Percentiles rank a stretch among this genome's conserved stretches.
These are phyloP conservation scores for Erythrobasidium yunnanense DNA, from an alignment of 768 basidiomycete genomes.

Conservation along the genomic window DNA sequence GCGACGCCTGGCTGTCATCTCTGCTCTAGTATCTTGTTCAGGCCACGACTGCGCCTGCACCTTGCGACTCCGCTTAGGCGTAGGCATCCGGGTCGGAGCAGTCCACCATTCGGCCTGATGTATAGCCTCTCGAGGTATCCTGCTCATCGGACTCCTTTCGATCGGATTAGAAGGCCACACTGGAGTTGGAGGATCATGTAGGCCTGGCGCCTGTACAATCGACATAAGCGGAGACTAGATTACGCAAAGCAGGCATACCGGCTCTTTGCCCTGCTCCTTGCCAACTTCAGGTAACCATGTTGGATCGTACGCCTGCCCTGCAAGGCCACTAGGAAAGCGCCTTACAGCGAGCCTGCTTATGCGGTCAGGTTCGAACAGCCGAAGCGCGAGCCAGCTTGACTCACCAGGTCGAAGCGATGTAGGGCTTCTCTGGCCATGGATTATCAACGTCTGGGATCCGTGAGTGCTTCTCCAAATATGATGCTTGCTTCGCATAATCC, in stretches of 20 bases:
- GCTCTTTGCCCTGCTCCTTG: background rate
- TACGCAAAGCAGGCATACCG: background rate
- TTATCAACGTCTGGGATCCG: background rate
- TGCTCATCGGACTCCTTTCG: background rate
- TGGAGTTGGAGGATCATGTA: constrained; percentile 26
- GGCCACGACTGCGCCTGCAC: background rate
- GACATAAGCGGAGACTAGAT: background rate
- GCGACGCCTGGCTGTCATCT: constrained; percentile 16
- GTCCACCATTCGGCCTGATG: background rate
- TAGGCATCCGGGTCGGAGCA: background rate
- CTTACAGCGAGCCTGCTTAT: background rate
- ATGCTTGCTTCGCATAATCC: background rate
- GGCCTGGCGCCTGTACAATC: constrained; percentile 1
- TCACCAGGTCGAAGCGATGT: constrained; percentile 8
- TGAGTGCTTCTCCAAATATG: background rate
- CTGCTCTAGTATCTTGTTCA: background rate
- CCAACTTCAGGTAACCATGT: constrained; percentile 6
- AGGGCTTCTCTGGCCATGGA: constrained; percentile 29
- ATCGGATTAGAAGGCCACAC: background rate
- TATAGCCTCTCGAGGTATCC: background rate
- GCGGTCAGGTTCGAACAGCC: background rate
- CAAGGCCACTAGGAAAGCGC: constrained; percentile 12
- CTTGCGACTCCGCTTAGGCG: background rate
- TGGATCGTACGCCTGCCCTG: background rate
- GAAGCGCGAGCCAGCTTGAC: background rate